These are phyloP conservation scores for Alternaria alternata DNA, from an alignment of 2,329 filamentous ascomycete species.

Conservation along the genomic window DNA sequence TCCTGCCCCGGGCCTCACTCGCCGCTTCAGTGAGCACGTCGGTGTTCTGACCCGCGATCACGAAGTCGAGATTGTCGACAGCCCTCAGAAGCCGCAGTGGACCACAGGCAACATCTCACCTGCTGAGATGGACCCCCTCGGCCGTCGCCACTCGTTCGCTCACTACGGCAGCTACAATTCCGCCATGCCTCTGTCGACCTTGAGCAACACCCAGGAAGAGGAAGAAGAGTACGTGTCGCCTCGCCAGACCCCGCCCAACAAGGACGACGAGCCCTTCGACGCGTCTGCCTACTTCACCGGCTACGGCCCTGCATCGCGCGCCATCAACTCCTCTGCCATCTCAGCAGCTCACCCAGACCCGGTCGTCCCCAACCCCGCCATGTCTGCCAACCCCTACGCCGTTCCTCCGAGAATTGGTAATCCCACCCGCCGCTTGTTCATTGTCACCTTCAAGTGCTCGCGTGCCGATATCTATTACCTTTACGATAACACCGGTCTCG, in stretches of 20 bases:
- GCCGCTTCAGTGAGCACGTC: conserved; percentile 50
- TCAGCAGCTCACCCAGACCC: conserved; percentile 49
- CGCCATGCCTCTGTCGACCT: conserved; percentile 32
- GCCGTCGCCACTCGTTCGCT: conserved; percentile 80
- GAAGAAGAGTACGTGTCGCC: conserved; percentile 39
- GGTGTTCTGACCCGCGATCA: conserved; percentile 31
- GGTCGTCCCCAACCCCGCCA: conserved; percentile 30
- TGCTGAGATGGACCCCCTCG: conserved; percentile 59
- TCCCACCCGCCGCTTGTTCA: conserved; percentile 66
- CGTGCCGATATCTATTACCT: conserved; percentile 97
- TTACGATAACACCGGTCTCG: conserved; percentile 91
- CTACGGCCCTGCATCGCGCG: conserved; percentile 46
- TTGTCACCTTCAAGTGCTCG: conserved; percentile 96
- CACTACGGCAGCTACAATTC: conserved; percentile 43
- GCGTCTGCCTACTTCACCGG: conserved; percentile 50
- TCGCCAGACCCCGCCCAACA: conserved; percentile 41
- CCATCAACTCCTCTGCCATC: conserved; percentile 47
- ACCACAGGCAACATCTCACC: conserved; percentile 35
- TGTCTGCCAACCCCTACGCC: conserved; percentile 45
- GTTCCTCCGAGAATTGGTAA: conserved; percentile 43
- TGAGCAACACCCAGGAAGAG: conserved; percentile 45
- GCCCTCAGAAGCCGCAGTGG: conserved; percentile 40
- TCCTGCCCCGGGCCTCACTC: conserved; percentile 34
- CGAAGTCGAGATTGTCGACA: conserved; percentile 34
- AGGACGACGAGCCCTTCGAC: conserved; percentile 66